Evolutionary conservation across 805 yeast species (phyloP).

Genomic region (Wickerhamiella alocasiicola): DNA sequence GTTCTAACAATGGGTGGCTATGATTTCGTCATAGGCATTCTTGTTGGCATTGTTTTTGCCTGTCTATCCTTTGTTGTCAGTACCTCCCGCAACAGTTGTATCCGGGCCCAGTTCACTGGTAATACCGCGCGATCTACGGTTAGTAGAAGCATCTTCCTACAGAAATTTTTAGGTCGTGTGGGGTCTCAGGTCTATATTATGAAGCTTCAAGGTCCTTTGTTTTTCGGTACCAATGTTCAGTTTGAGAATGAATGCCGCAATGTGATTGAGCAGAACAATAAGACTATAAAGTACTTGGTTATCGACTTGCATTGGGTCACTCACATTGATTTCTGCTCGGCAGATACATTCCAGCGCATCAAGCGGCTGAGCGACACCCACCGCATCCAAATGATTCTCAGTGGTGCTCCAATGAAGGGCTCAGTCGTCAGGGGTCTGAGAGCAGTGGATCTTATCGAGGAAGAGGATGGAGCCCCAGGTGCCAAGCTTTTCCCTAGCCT

Average conservation of each 20-base stretch:
- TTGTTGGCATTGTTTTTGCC: constrained; percentile 82
- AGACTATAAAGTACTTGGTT: constrained; percentile 64
- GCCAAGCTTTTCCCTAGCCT: constrained; percentile 63
- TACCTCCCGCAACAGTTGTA: constrained; percentile 72
- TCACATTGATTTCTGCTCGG: constrained; percentile 84
- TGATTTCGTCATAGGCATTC: constrained; percentile 88
- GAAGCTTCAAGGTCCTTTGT: constrained; percentile 76
- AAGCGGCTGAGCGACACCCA: constrained; percentile 62
- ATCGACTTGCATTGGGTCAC: constrained; percentile 73
- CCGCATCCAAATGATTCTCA: constrained; percentile 57
- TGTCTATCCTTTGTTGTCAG: constrained; percentile 92
- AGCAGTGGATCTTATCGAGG: constrained; percentile 71
- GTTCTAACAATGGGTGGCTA: constrained; percentile 92
- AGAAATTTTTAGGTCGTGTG: constrained; percentile 67
- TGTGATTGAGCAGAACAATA: constrained; percentile 36
- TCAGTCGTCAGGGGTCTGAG: constrained; percentile 56
- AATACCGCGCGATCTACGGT: constrained; percentile 85
- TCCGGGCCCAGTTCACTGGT: constrained; percentile 75
- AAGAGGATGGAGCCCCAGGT: constrained; percentile 25
- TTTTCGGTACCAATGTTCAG: constrained; percentile 91
- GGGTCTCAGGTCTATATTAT: constrained; percentile 84
- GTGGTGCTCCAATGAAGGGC: constrained; percentile 61
- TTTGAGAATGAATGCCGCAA: constrained; percentile 62
- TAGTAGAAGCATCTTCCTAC: constrained; percentile 78
- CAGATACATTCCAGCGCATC: constrained; percentile 85